phyloP scores from a whole-genome alignment of 257 asterid genomes.

The Solanum pimpinellifolium region DNA sequence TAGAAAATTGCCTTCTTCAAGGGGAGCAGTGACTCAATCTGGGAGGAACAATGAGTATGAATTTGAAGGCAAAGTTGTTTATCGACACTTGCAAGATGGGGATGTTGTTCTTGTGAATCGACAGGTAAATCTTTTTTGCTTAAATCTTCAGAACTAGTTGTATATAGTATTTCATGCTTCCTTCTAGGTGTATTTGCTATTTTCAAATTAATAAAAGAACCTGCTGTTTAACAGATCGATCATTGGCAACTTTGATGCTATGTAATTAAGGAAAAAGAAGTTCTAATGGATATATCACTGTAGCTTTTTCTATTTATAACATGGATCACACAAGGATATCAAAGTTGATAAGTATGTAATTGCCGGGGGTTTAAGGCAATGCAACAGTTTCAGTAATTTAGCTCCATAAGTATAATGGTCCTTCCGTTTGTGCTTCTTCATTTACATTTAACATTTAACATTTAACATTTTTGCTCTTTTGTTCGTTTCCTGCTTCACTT shows the following conservation, averaged over 20 bases:
- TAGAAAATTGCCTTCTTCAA: conserved; percentile 77
- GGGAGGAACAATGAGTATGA: conserved; percentile 58
- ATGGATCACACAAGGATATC: neutral
- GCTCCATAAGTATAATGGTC: neutral
- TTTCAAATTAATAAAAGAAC: neutral
- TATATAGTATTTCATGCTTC: neutral
- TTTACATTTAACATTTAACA: neutral
- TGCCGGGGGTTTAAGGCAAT: neutral
- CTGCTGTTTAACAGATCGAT: neutral
- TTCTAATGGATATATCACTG: neutral
- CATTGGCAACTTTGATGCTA: neutral
- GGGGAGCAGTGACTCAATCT: conserved; percentile 48
- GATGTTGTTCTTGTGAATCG: conserved; percentile 96
- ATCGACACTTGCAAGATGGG: conserved; percentile 94
- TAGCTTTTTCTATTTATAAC: neutral
- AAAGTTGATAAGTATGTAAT: neutral
- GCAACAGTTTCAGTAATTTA: neutral
- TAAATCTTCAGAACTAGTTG: neutral
- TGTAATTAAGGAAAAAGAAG: neutral
- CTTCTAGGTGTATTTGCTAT: neutral
- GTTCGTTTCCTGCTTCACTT: neutral
- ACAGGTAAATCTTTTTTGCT: conserved; percentile 44
- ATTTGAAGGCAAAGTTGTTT: conserved; percentile 74
- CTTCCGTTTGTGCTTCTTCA: neutral
- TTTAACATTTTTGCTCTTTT: neutral